A percentile compares a stretch with the other conserved stretches of the same genome.
Conservation (phyloP, 2,329 filamentous ascomycete genomes). For the Cucurbitaria berberidis region DNA sequence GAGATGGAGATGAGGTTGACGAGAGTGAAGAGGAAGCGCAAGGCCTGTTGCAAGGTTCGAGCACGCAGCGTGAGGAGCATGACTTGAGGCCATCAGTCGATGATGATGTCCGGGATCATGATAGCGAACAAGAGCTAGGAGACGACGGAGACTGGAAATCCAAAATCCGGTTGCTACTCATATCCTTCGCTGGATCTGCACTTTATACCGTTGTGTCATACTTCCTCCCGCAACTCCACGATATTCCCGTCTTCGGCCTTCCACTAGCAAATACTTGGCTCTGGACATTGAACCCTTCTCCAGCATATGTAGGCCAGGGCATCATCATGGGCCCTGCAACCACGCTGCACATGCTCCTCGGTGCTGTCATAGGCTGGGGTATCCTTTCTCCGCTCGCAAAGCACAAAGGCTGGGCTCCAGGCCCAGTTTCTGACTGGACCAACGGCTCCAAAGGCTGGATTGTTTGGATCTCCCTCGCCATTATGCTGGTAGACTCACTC, state of each 20-base stretch:
- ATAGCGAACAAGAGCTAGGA: slow-evolving; percentile 33
- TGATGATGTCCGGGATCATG: slow-evolving; percentile 17
- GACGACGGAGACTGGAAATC: slow-evolving; percentile 63
- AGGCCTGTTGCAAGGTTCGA: slow-evolving; percentile 40
- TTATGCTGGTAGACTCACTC: slow-evolving; percentile 94
- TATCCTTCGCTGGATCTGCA: slow-evolving; percentile 66
- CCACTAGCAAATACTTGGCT: slow-evolving; percentile 80
- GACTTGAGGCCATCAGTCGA: slow-evolving; percentile 26
- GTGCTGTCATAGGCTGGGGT: slow-evolving; percentile 88
- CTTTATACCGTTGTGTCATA: slow-evolving; percentile 79
- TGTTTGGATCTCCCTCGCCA: slow-evolving; percentile 92
- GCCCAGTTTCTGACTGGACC: slow-evolving; percentile 86
- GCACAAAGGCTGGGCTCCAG: slow-evolving; percentile 84
- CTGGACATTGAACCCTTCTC: slow-evolving; percentile 94
- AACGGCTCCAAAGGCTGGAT: slow-evolving; percentile 97
- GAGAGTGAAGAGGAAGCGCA: slow-evolving; percentile 42
- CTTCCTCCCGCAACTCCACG: slow-evolving; percentile 83
- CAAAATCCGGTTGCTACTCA: slow-evolving; percentile 65
- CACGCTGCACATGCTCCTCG: slow-evolving; percentile 92
- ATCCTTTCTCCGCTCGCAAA: slow-evolving; percentile 90
- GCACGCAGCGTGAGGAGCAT: slow-evolving; percentile 27
- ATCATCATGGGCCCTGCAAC: slow-evolving; percentile 98
- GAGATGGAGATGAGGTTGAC: slow-evolving; percentile 4
- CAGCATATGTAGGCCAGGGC: slow-evolving; percentile 96
- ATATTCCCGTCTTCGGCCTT: slow-evolving; percentile 84